phyloP scores from a whole-genome alignment of 2,329 filamentous ascomycete species.

The Calonectria ilicicola region DNA sequence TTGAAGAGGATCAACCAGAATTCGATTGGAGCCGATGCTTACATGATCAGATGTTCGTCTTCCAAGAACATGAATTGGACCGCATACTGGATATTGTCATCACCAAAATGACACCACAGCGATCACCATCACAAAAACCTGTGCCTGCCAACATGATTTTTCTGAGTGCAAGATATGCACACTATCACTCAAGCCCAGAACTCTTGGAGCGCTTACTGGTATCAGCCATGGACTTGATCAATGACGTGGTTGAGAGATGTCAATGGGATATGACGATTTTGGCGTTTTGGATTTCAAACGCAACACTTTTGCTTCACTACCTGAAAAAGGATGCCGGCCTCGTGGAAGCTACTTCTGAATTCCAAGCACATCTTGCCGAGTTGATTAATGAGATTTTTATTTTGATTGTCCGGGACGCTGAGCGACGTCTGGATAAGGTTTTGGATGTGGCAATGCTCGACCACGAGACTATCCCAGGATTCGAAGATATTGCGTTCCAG shows the following conservation, averaged over 20 bases:
- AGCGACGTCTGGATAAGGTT: slow-evolving; percentile 95
- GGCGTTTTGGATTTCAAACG: slow-evolving; percentile 99
- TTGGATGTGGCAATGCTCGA: slow-evolving; percentile 94
- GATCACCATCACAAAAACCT: slow-evolving; percentile 96
- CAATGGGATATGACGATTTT: slow-evolving; percentile 99
- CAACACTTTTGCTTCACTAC: slow-evolving; percentile 94
- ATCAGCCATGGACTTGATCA: slow-evolving; percentile 95
- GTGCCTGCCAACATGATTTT: slow-evolving; percentile 98
- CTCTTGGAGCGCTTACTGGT: slow-evolving; percentile 84
- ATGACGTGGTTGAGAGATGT: slow-evolving; percentile 92
- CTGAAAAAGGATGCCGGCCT: slow-evolving; percentile 92
- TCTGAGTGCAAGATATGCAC: slow-evolving; percentile 92
- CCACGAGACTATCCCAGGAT: slow-evolving; percentile 96
- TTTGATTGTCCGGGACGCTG: slow-evolving; percentile 94
- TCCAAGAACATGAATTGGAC: slow-evolving; percentile 93
- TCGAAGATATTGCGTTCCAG: slow-evolving; percentile 96
- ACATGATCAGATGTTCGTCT: slow-evolving; percentile 99
- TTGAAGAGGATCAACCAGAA: slow-evolving; percentile 90
- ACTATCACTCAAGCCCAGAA: slow-evolving; percentile 93
- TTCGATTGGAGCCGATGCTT: slow-evolving; percentile 96
- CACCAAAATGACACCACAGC: slow-evolving; percentile 96
- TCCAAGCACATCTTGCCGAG: slow-evolving; percentile 93
- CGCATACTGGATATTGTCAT: slow-evolving; percentile 95
- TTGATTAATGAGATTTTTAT: slow-evolving; percentile 99
- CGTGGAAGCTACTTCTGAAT: slow-evolving; percentile 83